Conservation (phyloP, 2,329 filamentous ascomycete species). For the Sphaerulina vaccinii region DNA sequence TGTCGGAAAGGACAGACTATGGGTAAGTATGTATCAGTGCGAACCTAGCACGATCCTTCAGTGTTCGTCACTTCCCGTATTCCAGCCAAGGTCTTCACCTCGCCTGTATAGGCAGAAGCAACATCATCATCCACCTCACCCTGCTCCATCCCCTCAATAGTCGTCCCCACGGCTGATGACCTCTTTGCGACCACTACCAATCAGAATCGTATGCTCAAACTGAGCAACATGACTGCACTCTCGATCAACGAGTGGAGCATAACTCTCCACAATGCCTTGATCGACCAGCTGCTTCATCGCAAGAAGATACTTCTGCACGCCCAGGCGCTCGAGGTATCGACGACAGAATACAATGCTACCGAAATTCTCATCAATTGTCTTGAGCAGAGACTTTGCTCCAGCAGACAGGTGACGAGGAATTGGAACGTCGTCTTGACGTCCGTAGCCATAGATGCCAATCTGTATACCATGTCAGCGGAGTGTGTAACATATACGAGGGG, state of each 20-base stretch:
- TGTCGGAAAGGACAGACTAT: too few relatives aligned
- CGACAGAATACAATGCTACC: conserved; percentile 88
- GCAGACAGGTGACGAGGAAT: conserved; percentile 74
- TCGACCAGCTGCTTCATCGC: conserved; percentile 84
- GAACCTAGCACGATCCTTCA: too few relatives aligned
- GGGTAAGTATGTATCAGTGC: too few relatives aligned
- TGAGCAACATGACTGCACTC: conserved; percentile 95
- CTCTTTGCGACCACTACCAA: conserved; percentile 15
- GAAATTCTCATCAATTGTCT: conserved; percentile 93
- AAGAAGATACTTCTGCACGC: conserved; percentile 89
- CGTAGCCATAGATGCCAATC: conserved; percentile 86
- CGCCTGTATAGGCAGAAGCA: conserved; percentile 8
- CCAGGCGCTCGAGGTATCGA: conserved; percentile 86
- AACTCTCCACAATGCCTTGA: conserved; percentile 81
- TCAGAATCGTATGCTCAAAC: conserved; percentile 66
- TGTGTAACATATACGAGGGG: not conserved
- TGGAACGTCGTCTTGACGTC: conserved; percentile 67
- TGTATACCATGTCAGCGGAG: conserved; percentile 32
- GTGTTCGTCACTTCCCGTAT: too few relatives aligned
- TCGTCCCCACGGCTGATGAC: conserved; percentile 18
- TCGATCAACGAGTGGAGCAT: conserved; percentile 84
- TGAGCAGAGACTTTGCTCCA: conserved; percentile 81
- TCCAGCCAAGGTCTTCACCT: conserved; percentile 8
- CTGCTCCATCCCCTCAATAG: too few relatives aligned
- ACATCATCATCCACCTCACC: not conserved